Evolutionary conservation across 2,329 filamentous ascomycete species (phyloP).

Genomic region (Fusarium tjaetaba): DNA sequence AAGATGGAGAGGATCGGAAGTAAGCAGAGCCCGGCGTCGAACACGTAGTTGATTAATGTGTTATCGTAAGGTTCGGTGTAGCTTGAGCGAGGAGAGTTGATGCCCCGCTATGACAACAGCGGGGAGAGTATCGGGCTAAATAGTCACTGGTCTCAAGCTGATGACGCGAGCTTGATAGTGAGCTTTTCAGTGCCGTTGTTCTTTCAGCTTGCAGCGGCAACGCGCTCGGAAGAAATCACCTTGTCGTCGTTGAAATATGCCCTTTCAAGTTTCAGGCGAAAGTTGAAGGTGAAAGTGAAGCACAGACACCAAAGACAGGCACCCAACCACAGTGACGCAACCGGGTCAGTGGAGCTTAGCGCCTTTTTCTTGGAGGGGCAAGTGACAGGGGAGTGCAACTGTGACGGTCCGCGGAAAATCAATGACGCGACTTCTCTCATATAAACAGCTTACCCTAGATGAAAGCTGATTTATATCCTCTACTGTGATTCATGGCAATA

Average conservation of each 20-base stretch:
- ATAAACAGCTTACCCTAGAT: constrained; percentile 15
- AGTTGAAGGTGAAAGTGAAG: constrained; percentile 37
- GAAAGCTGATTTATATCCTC: not conserved
- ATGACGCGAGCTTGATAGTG: not conserved
- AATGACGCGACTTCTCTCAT: constrained; percentile 26
- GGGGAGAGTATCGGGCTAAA: constrained; percentile 4
- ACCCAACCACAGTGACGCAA: constrained; percentile 50
- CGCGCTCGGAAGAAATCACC: not conserved
- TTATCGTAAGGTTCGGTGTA: constrained; percentile 33
- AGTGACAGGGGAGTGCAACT: constrained; percentile 2
- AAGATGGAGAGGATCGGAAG: not conserved
- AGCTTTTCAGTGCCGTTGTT: not conserved
- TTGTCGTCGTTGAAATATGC: not conserved
- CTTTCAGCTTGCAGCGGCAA: not conserved
- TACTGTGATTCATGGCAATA: not conserved
- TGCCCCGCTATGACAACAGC: constrained; percentile 35
- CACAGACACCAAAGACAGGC: constrained; percentile 43
- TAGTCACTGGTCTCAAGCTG: not conserved
- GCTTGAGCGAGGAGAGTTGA: constrained; percentile 22
- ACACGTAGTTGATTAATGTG: not conserved
- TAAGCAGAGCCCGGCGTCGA: not conserved
- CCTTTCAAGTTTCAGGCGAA: constrained; percentile 10
- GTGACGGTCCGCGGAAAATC: constrained; percentile 37
- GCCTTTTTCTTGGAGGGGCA: constrained; percentile 27
- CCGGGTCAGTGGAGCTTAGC: constrained; percentile 24